Conservation (phyloP, 2,329 filamentous ascomycete species). For the Paraphaeosphaeria sporulosa region DNA sequence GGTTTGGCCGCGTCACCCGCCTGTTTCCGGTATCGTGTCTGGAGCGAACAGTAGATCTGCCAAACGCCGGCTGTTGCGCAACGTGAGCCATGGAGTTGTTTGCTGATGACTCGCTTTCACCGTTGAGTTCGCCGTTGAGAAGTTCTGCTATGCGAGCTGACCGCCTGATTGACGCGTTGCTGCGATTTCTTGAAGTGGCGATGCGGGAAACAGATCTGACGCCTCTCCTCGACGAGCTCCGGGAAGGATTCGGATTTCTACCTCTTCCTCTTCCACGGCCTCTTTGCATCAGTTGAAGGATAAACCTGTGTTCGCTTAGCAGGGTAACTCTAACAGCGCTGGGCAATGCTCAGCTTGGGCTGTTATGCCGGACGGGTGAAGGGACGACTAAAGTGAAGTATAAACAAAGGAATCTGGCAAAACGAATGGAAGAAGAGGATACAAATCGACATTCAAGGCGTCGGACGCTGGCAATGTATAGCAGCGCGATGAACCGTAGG, state of each 20-base stretch:
- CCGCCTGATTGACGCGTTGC: slow-evolving; percentile 36
- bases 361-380: slow-evolving; percentile 30
- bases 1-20: slow-evolving; percentile 36
- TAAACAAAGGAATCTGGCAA: slow-evolving; percentile 26
- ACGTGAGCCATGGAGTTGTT: slow-evolving; percentile 45
- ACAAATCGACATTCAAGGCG: slow-evolving; percentile 11
- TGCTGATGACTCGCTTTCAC: slow-evolving; percentile 16
- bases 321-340: slow-evolving; percentile 27
- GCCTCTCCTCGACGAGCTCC: slow-evolving; percentile 34
- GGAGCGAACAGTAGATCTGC: slow-evolving; percentile 41
- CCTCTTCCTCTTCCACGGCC: slow-evolving; percentile 44
- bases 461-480: slow-evolving; percentile 26
- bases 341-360: slow-evolving; percentile 32
- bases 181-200: slow-evolving; percentile 25
- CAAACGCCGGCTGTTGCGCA: slow-evolving; percentile 44
- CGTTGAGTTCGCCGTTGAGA: slow-evolving; percentile 34
- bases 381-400: slow-evolving; percentile 10
- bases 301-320: slow-evolving; percentile 41
- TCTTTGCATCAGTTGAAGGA: slow-evolving; percentile 49
- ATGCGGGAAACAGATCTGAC: slow-evolving; percentile 34
- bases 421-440: slow-evolving; percentile 21
- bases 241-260: slow-evolving; percentile 42
- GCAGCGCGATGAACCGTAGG: slow-evolving; percentile 22
- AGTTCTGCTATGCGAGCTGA: slow-evolving; percentile 44
- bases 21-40: slow-evolving; percentile 34